phyloP scores from a whole-genome alignment of 1,284 basidiomycete species.

The Cryptococcus jaspeensis region DNA sequence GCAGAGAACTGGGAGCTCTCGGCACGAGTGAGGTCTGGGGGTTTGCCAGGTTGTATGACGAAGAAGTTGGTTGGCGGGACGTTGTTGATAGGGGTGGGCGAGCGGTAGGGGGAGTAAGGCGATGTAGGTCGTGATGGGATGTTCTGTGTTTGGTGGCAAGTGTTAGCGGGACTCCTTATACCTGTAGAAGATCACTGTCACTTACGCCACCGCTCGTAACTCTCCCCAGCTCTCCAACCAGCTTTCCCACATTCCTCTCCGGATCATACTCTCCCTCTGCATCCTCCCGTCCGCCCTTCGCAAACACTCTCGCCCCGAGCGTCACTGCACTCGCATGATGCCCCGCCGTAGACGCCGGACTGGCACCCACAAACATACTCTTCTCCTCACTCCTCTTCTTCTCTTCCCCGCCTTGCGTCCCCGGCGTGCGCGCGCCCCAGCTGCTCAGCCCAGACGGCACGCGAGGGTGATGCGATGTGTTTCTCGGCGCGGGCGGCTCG shows the following conservation, averaged over 20 bases:
- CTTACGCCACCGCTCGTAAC: constrained; percentile 35
- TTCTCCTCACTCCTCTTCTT: constrained; percentile 6
- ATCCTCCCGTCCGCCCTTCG: constrained; percentile 33
- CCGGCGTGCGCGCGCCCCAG: constrained; percentile 7
- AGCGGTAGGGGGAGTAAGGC: constrained; percentile 1
- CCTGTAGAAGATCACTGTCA: background rate
- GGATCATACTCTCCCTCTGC: constrained; percentile 77
- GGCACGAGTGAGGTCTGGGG: too few relatives aligned
- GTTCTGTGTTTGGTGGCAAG: constrained; percentile 1
- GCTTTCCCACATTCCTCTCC: constrained; percentile 69
- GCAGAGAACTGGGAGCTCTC: too few relatives aligned
- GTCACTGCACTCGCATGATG: constrained; percentile 84
- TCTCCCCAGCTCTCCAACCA: constrained; percentile 44
- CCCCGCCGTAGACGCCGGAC: constrained; percentile 68
- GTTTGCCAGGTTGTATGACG: too few relatives aligned
- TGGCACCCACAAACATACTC: constrained; percentile 23
- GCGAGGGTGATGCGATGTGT: background rate
- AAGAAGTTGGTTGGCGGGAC: too few relatives aligned
- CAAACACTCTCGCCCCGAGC: constrained; percentile 70
- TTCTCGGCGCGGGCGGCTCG: background rate
- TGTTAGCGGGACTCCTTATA: background rate
- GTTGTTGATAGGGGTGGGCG: constrained; percentile 2
- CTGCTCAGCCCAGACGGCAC: constrained; percentile 14
- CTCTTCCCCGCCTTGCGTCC: background rate
- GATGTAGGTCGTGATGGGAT: constrained; percentile 24